Evolutionary conservation across 805 yeast genomes (phyloP).

Genomic region (Naumovozyma castellii): DNA sequence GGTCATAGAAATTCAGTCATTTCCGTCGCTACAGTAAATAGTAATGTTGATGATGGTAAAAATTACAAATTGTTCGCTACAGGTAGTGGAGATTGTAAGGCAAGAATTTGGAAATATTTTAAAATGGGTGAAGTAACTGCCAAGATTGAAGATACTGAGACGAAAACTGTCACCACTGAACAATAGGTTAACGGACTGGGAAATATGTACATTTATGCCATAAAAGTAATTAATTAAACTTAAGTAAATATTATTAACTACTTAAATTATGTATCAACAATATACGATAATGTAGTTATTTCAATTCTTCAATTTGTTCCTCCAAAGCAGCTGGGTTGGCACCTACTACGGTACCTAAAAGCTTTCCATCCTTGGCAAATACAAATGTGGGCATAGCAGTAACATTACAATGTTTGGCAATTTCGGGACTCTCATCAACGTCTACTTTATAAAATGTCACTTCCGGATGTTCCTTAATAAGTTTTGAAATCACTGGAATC

Average conservation of each 20-base stretch:
- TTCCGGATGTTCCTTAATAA: slow-evolving; percentile 29
- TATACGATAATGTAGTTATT: slow-evolving; percentile 1
- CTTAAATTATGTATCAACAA: too few species aligned
- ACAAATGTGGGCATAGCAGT: slow-evolving; percentile 73
- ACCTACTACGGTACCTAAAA: slow-evolving; percentile 52
- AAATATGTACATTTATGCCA: too few species aligned
- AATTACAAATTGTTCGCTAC: slow-evolving; percentile 82
- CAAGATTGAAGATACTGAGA: slow-evolving; percentile 1
- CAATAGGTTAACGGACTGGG: too few species aligned
- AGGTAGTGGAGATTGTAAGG: slow-evolving; percentile 95
- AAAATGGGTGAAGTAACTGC: slow-evolving; percentile 7
- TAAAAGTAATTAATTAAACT: too few species aligned
- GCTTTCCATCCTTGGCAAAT: slow-evolving; percentile 50
- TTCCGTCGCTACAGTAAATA: slow-evolving; percentile 84
- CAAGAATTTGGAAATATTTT: slow-evolving; percentile 91
- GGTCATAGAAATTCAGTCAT: slow-evolving; percentile 96
- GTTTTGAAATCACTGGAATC: slow-evolving; percentile 44
- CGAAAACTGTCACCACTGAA: too few species aligned
- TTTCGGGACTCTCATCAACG: slow-evolving; percentile 52
- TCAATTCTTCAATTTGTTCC: slow-evolving; percentile 6
- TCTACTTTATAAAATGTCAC: slow-evolving; percentile 62
- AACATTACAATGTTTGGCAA: slow-evolving; percentile 52
- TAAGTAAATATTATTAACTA: background rate
- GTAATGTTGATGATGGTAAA: slow-evolving; percentile 45
- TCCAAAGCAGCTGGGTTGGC: slow-evolving; percentile 38